Base-by-base conservation (phyloP, 768 basidiomycete species). In the Galerina marginata region DNA sequence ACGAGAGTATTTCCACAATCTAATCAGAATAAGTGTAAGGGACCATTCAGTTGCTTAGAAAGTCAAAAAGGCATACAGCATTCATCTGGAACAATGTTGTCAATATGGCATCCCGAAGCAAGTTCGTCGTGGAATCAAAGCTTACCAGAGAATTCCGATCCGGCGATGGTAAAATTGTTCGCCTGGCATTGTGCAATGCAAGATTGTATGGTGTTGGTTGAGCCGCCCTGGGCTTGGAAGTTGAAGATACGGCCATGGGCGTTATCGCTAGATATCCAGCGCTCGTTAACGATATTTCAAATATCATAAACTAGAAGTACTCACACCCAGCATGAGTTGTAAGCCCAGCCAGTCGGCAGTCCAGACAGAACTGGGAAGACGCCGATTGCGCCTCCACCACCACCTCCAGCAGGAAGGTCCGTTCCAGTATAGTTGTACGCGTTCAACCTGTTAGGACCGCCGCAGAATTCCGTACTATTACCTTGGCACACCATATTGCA, bases 1-100 rank as follows among this genome's bases (percentile, higher is more conserved):
- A 86, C 76, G 48, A 93, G 75, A 10, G 77, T 73, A 67, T 92
- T 80, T 2, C 90, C 91, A 64, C 93, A 95, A 74, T 86, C 89
- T 91, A 60, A 12, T 53, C 42, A 12, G 36, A 9, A 33, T 23
- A 10, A 36, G 6, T 20, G 20, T 20, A 20, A 40, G 4, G 43
- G 10, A 37, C 10, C 7, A 3, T 12, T 39, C 9, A 47, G 42
- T 14, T 15, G 25, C 9, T 5, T 9, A 14, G 37, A 40, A 50
- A 54, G 23, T n/a, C 6, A 54, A n/a, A 44, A 3, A 4, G 6
- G 77, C 80, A 59, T 69, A 84, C 83, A 81, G 72, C 80, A 85
- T 70, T 83, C 75, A 60, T 73, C 77, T 67, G 26, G 39, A 20
- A 50, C 11, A 52, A 33, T 5, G 10, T 11, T 20, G 11, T 60